Conservation (phyloP, 257 asterid species). For the Cynanchum wilfordii region DNA sequence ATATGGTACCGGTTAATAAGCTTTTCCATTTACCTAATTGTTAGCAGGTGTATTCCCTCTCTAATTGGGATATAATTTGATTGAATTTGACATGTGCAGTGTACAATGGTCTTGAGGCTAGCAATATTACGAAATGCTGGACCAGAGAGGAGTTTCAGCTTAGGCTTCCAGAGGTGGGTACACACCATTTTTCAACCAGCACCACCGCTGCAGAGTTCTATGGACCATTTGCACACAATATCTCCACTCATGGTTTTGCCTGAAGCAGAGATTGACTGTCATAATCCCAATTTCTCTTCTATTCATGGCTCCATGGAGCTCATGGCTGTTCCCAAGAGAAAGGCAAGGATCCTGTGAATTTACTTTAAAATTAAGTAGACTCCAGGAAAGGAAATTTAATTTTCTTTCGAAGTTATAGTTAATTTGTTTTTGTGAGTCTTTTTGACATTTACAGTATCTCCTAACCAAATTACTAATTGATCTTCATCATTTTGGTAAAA, state of each 20-base stretch:
- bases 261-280: constrained; percentile 29
- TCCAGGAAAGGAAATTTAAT: not conserved
- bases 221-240: constrained; percentile 23
- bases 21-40: not conserved
- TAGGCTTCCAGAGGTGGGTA: constrained; percentile 39
- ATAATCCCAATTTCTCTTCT: constrained; percentile 31
- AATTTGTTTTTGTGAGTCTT: not conserved
- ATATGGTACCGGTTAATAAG: not conserved
- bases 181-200: constrained; percentile 46
- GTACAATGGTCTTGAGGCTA: not conserved
- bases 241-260: constrained; percentile 51
- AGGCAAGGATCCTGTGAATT: constrained; percentile 30
- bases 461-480: not conserved
- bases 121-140: constrained; percentile 15
- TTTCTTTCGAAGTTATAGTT: not conserved
- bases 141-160: constrained; percentile 4
- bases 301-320: constrained; percentile 58
- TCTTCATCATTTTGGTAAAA: not conserved
- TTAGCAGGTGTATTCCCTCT: not conserved
- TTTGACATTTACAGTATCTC: not conserved
- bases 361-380: not conserved
- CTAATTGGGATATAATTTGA: too few relatives aligned
- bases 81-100: not conserved
- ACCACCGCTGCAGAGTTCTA: constrained; percentile 41
- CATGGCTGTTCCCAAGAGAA: constrained; percentile 86